Percentiles rank a stretch among this genome's conserved stretches.
Conservation (phyloP, 1,284 basidiomycete species). For the Mycena sp. region DNA sequence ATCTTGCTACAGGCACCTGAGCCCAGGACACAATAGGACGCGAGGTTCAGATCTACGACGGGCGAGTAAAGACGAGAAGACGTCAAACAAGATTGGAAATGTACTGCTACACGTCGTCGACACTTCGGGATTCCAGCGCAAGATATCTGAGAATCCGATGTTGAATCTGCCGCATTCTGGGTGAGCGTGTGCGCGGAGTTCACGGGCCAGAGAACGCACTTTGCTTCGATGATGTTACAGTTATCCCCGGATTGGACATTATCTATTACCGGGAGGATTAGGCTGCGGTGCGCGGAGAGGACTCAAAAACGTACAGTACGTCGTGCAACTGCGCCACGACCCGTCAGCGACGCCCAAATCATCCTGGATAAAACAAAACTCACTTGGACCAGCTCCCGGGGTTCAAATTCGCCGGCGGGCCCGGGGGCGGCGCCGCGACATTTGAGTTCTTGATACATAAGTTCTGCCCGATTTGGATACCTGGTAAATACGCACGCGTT, state of each 20-base stretch:
- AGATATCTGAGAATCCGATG: constrained; percentile 10
- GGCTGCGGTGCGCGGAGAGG: background rate
- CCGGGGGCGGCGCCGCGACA: background rate
- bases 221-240: constrained; percentile 16
- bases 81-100: background rate
- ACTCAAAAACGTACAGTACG: constrained; percentile 1
- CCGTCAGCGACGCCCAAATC: background rate
- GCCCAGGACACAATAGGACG: background rate
- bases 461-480: constrained; percentile 20
- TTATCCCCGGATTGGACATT: constrained; percentile 13
- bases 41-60: background rate
- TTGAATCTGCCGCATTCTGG: constrained; percentile 17
- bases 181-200: background rate
- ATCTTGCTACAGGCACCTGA: too few relatives aligned
- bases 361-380: background rate
- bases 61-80: background rate
- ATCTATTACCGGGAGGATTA: background rate
- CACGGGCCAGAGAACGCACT: background rate
- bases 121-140: constrained; percentile 18
- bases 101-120: constrained; percentile 11
- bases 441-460: constrained; percentile 20
- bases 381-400: constrained; percentile 17
- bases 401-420: constrained; percentile 16
- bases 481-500: background rate
- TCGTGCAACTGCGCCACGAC: background rate